phyloP scores from a whole-genome alignment of 2,329 filamentous ascomycete species.

The Canariomyces notabilis region DNA sequence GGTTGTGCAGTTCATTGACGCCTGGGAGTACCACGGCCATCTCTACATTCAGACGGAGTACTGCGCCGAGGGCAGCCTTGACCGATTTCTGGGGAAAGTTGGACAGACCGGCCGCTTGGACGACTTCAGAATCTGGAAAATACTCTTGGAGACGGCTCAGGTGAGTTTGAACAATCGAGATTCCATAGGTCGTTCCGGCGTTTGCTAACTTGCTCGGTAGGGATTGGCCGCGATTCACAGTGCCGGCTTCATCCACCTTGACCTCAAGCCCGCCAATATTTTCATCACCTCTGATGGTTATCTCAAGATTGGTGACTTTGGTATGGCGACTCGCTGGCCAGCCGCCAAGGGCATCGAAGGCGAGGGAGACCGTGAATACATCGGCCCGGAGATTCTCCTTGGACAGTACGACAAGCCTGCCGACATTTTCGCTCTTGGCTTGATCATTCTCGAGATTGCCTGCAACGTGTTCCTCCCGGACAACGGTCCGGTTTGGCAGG shows the following conservation, averaged over 20 bases:
- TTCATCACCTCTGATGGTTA: conserved; percentile 76
- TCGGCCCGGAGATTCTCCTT: conserved; percentile 85
- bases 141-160: conserved; percentile 77
- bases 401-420: conserved; percentile 85
- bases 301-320: conserved; percentile 83
- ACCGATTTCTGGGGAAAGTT: conserved; percentile 76
- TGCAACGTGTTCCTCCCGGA: conserved; percentile 91
- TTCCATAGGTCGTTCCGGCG: background rate
- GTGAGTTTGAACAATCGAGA: conserved; percentile 60
- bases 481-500: conserved; percentile 87
- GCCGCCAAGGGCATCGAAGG: conserved; percentile 72
- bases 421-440: conserved; percentile 88
- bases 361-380: conserved; percentile 94
- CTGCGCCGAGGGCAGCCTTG: conserved; percentile 88
- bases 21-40: conserved; percentile 80
- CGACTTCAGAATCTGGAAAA: conserved; percentile 98
- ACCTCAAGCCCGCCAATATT: conserved; percentile 81
- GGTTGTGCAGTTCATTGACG: conserved; percentile 75
- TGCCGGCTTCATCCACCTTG: conserved; percentile 77
- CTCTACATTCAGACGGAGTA: conserved; percentile 98
- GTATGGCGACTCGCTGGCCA: conserved; percentile 74
- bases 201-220: conserved; percentile 38
- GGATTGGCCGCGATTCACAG: conserved; percentile 88
- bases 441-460: conserved; percentile 92
- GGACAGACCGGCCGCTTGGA: conserved; percentile 83